Evolutionary conservation across 805 yeast genomes (phyloP).

Genomic region (Suhomyces vadensis): DNA sequence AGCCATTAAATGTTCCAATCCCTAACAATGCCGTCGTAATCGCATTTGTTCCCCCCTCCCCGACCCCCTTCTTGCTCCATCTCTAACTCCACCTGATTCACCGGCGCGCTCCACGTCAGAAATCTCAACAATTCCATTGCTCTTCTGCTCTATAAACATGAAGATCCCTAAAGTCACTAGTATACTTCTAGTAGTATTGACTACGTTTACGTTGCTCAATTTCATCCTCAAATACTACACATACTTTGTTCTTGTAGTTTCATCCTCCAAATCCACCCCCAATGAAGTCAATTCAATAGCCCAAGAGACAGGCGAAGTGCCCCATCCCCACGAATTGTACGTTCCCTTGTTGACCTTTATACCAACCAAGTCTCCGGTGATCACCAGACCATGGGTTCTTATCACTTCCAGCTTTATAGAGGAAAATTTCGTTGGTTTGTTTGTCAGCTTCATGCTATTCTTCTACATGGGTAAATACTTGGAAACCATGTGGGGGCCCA

Average conservation of each 20-base stretch:
- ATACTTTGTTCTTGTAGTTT: constrained; percentile 35
- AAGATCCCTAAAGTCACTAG: constrained; percentile 36
- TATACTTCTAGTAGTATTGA: constrained; percentile 34
- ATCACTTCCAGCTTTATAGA: constrained; percentile 50
- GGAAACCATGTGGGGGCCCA: constrained; percentile 65
- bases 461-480: constrained; percentile 61
- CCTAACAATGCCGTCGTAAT: too few species aligned
- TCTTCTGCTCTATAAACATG: constrained; percentile 20
- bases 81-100: too few species aligned
- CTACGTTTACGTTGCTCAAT: constrained; percentile 33
- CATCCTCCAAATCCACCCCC: constrained; percentile 27
- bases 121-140: neutral
- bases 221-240: constrained; percentile 39
- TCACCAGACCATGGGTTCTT: constrained; percentile 51
- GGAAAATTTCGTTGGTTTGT: constrained; percentile 39
- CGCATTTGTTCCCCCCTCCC: too few species aligned
- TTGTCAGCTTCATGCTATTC: constrained; percentile 38
- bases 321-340: constrained; percentile 47
- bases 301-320: constrained; percentile 37
- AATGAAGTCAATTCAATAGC: constrained; percentile 25
- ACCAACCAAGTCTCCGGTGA: constrained; percentile 42
- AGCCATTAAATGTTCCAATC: too few species aligned
- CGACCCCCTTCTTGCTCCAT: too few species aligned
- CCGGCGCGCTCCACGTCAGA: neutral
- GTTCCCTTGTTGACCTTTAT: constrained; percentile 54